These are phyloP conservation scores for Yarrowia sp. DNA, from an alignment of 805 yeast species.

Conservation along the genomic window DNA sequence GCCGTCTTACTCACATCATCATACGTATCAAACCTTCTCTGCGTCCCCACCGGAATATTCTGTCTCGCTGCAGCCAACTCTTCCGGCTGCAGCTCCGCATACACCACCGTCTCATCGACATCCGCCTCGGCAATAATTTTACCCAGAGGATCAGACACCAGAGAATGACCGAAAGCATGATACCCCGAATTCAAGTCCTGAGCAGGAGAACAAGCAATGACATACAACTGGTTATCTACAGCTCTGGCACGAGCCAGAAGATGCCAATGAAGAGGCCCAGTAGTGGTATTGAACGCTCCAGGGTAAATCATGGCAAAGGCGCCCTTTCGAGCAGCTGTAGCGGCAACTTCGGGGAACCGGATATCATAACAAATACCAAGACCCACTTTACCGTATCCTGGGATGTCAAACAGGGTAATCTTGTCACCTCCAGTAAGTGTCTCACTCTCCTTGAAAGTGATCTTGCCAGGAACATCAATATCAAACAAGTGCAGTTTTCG, in stretches of 20 bases:
- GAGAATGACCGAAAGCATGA: conserved; percentile 84
- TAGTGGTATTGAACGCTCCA: conserved; percentile 87
- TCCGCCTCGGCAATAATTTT: conserved; percentile 71
- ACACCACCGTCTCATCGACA: conserved; percentile 71
- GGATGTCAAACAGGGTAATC: conserved; percentile 71
- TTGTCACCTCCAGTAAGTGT: conserved; percentile 75
- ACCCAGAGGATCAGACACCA: conserved; percentile 91
- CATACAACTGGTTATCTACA: conserved; percentile 81
- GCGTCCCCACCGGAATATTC: conserved; percentile 66
- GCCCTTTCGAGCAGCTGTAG: conserved; percentile 63
- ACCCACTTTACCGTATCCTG: conserved; percentile 69
- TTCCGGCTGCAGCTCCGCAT: conserved; percentile 68
- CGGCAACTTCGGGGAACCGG: conserved; percentile 83
- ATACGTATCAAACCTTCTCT: conserved; percentile 69
- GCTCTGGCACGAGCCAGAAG: conserved; percentile 80
- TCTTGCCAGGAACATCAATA: conserved; percentile 87
- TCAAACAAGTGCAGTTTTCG: conserved; percentile 91
- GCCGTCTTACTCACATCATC: conserved; percentile 42
- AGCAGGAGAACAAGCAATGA: conserved; percentile 87
- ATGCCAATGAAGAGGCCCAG: conserved; percentile 93
- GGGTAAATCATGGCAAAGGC: conserved; percentile 84
- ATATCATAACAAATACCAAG: conserved; percentile 90
- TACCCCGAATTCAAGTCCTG: conserved; percentile 78
- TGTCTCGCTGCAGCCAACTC: conserved; percentile 55
- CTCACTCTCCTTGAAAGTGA: conserved; percentile 78